Base-by-base conservation (phyloP, 352 stramenopile species). In the Phytophthora rubi region DNA sequence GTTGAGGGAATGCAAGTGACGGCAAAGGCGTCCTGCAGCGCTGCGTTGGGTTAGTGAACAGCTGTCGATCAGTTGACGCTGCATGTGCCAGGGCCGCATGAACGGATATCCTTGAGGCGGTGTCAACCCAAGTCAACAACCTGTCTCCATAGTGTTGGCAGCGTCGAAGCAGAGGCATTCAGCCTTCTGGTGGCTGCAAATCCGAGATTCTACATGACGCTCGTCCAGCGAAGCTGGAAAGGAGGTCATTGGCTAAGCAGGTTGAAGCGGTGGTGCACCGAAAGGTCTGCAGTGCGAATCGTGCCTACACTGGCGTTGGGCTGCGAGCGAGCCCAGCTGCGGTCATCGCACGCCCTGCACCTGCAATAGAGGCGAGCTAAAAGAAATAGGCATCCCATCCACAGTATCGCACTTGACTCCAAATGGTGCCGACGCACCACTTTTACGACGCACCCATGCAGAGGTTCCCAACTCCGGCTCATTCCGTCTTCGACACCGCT, bases 41-140 rank as follows among this genome's bases (percentile, higher is more conserved):
- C 35, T 60, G 51, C 21, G 51, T 21, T 21, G 6, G 28, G 54
- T 52, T 53, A 52, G 32, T 26, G 62, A 68, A 42, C 68, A 75
- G 54, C 52, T 71, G 62, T 45, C 44, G 47, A 23, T 42, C 67
- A 67, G 54, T 71, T 70, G 68, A 71, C 32, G 9, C 59, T 56
- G 52, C 53, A 62, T 54, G 47, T 65, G 47, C 56, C 45, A 66
- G 39, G 53, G n/a, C 28, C 23, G 52, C 62, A 15, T 32, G 12
- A 12, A 56, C 28, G n/a, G 30, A 55, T 53, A 63, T 70, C 39
- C 39, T 72, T 68, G 65, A 72, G 28, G 33, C 3, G 12, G 23
- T 59, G 63, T 70, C 63, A 64, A 48, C 37, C 39, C 21, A n/a
- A 44, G 4, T 44, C 37, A 44, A 44, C 37, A 44, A 26, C n/a